Evolutionary conservation across 176 grass and related monocot species (phyloP).

Genomic region (Hsuehochloa calcarea): DNA sequence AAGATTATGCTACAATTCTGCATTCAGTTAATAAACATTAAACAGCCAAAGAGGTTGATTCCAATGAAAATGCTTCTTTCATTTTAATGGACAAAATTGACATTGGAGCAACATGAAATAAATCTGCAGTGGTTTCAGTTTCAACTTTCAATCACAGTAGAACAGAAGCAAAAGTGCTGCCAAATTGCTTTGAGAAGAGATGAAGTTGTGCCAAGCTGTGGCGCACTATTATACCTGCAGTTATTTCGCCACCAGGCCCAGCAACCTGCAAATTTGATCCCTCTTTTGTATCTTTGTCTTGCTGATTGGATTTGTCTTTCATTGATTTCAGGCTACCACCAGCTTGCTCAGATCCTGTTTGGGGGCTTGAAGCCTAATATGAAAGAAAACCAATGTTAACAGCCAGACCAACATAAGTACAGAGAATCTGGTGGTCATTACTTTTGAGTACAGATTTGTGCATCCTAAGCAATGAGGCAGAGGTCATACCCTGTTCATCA

Average conservation of each 20-base stretch:
- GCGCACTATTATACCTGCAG: constrained; percentile 57
- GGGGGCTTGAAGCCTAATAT: constrained; percentile 68
- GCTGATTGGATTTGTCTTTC: constrained; percentile 80
- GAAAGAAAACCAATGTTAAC: constrained; percentile 29
- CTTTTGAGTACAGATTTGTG: background rate
- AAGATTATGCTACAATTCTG: background rate
- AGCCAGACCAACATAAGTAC: background rate
- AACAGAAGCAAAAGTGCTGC: background rate
- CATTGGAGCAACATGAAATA: background rate
- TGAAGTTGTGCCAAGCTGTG: background rate
- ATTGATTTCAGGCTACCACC: constrained; percentile 64
- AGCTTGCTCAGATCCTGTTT: constrained; percentile 67
- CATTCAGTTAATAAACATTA: constrained; percentile 15
- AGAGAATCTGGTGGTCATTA: background rate
- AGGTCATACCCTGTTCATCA: constrained; percentile 58
- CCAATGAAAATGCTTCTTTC: background rate
- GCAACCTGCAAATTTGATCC: constrained; percentile 80
- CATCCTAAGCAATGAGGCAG: constrained; percentile 25
- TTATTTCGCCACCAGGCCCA: constrained; percentile 80
- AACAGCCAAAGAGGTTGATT: background rate
- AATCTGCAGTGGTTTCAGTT: background rate
- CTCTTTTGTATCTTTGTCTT: constrained; percentile 88
- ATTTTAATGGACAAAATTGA: constrained; percentile 12
- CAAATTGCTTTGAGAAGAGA: constrained; percentile 25
- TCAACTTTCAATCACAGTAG: background rate